phyloP scores from a whole-genome alignment of 1,139 yeast species.

The Nadsonia commutata region DNA sequence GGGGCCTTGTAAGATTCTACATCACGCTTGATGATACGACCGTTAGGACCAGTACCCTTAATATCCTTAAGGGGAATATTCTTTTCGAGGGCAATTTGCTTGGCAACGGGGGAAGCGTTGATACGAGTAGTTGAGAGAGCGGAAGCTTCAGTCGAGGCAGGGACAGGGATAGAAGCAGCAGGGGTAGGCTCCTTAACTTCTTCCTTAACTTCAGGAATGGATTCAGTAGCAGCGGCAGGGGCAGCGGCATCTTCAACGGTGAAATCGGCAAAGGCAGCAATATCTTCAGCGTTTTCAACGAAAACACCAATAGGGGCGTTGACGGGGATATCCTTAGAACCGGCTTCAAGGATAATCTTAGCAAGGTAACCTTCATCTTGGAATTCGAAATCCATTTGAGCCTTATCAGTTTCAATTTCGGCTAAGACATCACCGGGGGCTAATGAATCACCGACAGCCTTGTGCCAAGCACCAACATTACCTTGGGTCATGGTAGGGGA shows the following conservation, averaged over 20 bases:
- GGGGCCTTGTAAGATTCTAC: constrained; percentile 48
- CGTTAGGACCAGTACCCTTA: constrained; percentile 88
- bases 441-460: constrained; percentile 74
- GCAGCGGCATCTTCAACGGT: constrained; percentile 73
- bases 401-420: constrained; percentile 97
- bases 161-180: constrained; percentile 14
- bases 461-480: constrained; percentile 76
- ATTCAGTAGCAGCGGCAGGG: constrained; percentile 21
- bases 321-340: constrained; percentile 81
- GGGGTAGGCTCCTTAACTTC: constrained; percentile 15
- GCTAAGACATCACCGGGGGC: constrained; percentile 89
- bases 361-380: constrained; percentile 97
- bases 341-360: constrained; percentile 72
- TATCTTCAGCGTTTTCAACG: constrained; percentile 77
- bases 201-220: constrained; percentile 11
- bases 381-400: constrained; percentile 97
- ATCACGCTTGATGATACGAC: constrained; percentile 85
- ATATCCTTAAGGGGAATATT: constrained; percentile 77
- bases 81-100: constrained; percentile 81
- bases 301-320: constrained; percentile 94
- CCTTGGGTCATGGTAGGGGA: constrained; percentile 99
- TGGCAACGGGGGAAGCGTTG: constrained; percentile 91
- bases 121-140: constrained; percentile 35
- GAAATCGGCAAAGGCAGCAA: constrained; percentile 75
- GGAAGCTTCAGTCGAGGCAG: constrained; percentile 13